Evolutionary conservation across 192 early-diverging fungal species (phyloP).

Genomic region (Podila clonocystis): DNA sequence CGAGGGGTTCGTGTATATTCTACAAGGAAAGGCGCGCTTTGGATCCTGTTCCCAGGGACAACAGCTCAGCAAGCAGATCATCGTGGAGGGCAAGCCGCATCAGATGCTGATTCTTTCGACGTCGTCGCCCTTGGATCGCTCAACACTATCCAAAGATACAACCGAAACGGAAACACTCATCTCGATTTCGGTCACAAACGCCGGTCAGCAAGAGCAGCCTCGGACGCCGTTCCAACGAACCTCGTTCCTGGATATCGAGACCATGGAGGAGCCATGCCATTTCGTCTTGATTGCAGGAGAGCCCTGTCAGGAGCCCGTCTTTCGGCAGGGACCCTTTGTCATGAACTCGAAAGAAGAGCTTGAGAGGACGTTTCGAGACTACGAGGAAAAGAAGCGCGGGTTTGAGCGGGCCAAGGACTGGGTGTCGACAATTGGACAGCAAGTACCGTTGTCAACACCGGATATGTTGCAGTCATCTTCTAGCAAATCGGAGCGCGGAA

Average conservation of each 20-base stretch:
- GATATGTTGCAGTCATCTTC: too few relatives aligned
- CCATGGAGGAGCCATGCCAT: conserved; percentile 9
- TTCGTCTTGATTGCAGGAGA: conserved; percentile 52
- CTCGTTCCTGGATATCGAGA: background rate
- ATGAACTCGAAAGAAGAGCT: conserved; percentile 70
- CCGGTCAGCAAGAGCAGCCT: background rate
- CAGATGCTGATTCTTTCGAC: conserved; percentile 6
- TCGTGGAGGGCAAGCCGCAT: conserved; percentile 28
- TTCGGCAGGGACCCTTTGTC: conserved; percentile 67
- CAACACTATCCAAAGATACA: too few relatives aligned
- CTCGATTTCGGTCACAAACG: too few relatives aligned
- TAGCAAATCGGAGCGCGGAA: too few relatives aligned
- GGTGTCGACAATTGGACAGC: conserved; percentile 44
- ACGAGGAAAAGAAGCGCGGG: conserved; percentile 65
- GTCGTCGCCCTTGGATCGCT: too few relatives aligned
- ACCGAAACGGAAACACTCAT: too few relatives aligned
- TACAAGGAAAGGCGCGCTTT: conserved; percentile 44
- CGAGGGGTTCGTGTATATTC: conserved; percentile 66
- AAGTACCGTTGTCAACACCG: too few relatives aligned
- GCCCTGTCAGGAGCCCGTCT: conserved; percentile 57
- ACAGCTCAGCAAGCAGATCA: conserved; percentile 4
- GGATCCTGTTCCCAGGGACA: conserved; percentile 43
- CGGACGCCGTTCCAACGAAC: background rate
- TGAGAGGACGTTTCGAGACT: conserved; percentile 60
- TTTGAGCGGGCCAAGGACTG: conserved; percentile 68